phyloP scores from a whole-genome alignment of 345 rosid species.

The Noccaea bulbosa region DNA sequence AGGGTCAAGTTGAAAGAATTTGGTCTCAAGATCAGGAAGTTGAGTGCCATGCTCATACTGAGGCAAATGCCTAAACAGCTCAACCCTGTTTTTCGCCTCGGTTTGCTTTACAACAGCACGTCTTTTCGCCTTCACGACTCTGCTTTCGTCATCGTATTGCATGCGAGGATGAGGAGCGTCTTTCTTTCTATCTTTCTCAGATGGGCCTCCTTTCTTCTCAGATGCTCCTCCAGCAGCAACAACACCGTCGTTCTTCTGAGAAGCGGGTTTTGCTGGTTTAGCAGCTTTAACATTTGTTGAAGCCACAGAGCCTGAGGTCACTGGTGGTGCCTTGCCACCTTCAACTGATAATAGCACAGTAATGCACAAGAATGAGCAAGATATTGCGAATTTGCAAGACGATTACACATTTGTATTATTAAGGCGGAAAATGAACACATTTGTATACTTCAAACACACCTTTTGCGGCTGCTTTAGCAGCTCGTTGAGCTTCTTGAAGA shows the following conservation, averaged over 20 bases:
- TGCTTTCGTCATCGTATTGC: constrained; percentile 89
- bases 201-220: constrained; percentile 72
- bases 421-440: background rate
- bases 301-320: constrained; percentile 44
- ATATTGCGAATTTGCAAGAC: too few species aligned
- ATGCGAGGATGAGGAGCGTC: constrained; percentile 94
- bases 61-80: constrained; percentile 95
- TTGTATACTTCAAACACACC: constrained; percentile 46
- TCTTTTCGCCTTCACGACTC: constrained; percentile 92
- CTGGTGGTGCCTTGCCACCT: constrained; percentile 52
- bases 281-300: constrained; percentile 52
- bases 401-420: too few species aligned
- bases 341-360: constrained; percentile 48
- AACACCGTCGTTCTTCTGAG: constrained; percentile 61
- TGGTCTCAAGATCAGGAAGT: constrained; percentile 82
- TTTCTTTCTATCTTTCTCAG: constrained; percentile 91
- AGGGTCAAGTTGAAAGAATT: constrained; percentile 85
- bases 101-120: constrained; percentile 88
- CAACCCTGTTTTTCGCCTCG: constrained; percentile 88
- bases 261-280: constrained; percentile 59
- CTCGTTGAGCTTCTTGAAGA: constrained; percentile 90
- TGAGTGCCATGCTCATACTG: constrained; percentile 93
- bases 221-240: constrained; percentile 52
- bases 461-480: constrained; percentile 92
- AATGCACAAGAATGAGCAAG: constrained; percentile 9